Evolutionary conservation across 176 grass and related monocot species (phyloP).

Genomic region (Ensete glaucum): DNA sequence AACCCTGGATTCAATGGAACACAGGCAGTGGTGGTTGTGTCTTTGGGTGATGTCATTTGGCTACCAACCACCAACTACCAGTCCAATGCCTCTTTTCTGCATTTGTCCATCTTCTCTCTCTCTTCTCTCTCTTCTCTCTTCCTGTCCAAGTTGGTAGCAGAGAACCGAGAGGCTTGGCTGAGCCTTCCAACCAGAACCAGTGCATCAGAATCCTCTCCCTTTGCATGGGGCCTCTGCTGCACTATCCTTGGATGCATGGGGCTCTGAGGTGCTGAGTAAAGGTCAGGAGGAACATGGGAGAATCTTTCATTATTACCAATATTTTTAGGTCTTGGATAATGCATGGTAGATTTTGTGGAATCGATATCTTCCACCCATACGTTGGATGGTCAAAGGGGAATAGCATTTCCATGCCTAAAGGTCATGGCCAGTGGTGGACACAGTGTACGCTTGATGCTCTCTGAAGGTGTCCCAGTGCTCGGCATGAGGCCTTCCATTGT

Average conservation of each 20-base stretch:
- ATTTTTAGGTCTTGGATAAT: not conserved
- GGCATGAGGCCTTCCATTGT: not conserved
- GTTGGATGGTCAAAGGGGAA: not conserved
- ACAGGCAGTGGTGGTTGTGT: not conserved
- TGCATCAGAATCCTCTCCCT: not conserved
- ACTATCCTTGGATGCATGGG: not conserved
- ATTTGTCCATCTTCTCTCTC: not conserved
- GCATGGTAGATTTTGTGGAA: not conserved
- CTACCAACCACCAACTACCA: conserved; percentile 1
- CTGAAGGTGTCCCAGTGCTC: not conserved
- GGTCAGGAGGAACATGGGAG: too few species aligned
- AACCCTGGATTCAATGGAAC: not conserved
- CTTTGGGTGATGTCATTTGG: not conserved
- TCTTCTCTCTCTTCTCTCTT: not conserved
- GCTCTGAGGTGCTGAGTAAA: too few species aligned
- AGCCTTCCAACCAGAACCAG: not conserved
- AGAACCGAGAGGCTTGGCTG: not conserved
- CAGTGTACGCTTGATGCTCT: not conserved
- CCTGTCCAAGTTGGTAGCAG: not conserved
- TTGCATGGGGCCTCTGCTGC: not conserved
- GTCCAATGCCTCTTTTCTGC: not conserved
- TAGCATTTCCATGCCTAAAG: not conserved
- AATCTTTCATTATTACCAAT: too few species aligned
- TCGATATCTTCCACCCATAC: not conserved
- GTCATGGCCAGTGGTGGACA: not conserved